Conservation (phyloP, 768 basidiomycete species). For the Termitomyces sp. region DNA sequence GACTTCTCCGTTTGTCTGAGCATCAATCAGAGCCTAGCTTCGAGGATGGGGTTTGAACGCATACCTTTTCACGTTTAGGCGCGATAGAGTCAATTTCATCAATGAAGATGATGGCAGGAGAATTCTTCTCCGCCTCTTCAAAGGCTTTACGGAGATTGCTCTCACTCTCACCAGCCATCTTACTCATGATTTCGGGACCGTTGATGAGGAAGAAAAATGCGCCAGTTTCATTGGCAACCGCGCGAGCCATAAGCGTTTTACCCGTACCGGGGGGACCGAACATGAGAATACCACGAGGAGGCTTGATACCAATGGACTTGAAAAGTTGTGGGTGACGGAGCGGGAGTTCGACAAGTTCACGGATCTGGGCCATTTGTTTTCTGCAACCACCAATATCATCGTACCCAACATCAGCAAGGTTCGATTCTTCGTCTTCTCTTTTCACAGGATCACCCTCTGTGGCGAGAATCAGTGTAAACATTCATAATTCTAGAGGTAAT, state of each 20-base stretch:
- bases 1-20: slow-evolving; percentile 96
- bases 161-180: slow-evolving; percentile 99
- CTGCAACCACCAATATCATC: slow-evolving; percentile 99
- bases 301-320: slow-evolving; percentile 99
- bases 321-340: slow-evolving; percentile 98
- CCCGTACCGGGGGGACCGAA: slow-evolving; percentile 98
- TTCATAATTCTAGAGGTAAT: neutral
- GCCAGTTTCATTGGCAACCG: slow-evolving; percentile 98
- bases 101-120: slow-evolving; percentile 99
- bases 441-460: slow-evolving; percentile 97
- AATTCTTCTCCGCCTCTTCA: slow-evolving; percentile 99
- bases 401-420: slow-evolving; percentile 95
- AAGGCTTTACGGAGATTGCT: slow-evolving; percentile 97
- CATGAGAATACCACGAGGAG: slow-evolving; percentile 97
- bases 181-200: slow-evolving; percentile 99
- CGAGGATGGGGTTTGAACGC: slow-evolving; percentile 9
- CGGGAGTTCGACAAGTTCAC: slow-evolving; percentile 97
- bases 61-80: slow-evolving; percentile 97
- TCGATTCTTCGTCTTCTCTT: slow-evolving; percentile 97
- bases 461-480: slow-evolving; percentile 9
- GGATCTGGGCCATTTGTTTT: slow-evolving; percentile 99
- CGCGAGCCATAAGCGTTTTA: slow-evolving; percentile 99
- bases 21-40: neutral
- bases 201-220: slow-evolving; percentile 99
- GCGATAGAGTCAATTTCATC: slow-evolving; percentile 99